Evolutionary conservation across 1,139 yeast species (phyloP), one percentile per base, ranked within the genome.

Genomic region (Meyerozyma elateridarum): DNA sequence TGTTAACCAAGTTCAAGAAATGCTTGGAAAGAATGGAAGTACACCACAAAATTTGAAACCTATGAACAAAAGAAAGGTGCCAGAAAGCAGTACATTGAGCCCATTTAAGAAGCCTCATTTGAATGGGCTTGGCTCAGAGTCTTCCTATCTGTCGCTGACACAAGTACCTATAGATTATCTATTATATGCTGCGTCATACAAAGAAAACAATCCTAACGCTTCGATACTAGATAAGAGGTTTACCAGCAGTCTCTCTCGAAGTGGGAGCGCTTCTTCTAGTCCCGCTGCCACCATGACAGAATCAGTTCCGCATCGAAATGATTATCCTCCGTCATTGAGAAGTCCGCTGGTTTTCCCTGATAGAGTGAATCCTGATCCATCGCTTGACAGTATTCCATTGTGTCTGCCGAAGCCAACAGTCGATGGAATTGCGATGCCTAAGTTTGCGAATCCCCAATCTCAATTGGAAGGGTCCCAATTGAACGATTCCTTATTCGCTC

Each of bases 1-100:
- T 48, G 68, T 73, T 2, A 66, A 70, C 21, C 82, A 76, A 48
- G 67, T 73, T 7, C 66, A 51, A 34, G 63, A 54, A 26, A 43
- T 66, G 20, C 39, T 64, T 22, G 38, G 44, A 20, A 51, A 52
- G 20, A 52, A 52, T 30, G 59, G 55, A 4, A 54, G 48, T 16
- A 51, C 57, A 2, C 56, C 61, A 1, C 49, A 46, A 19, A 48
- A 50, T 31, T 50, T 57, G 28, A 46, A 40, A 32, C 38, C 51
- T 40, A 5, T 30, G 32, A 20, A 21, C 20, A 20, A 22, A 15
- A 28, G 15, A 20, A 19, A 22, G 7, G 15, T 8, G 22, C 20
- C 19, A 8, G 27, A 24, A 15, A 8, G 14, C 7, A 18, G 15
- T 7, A 15, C 12, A 17, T 15, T 24, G 9, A n/a, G n/a, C n/a